phyloP scores from a whole-genome alignment of 139 green algal genomes.

The Chlamydomonas sp. region DNA sequence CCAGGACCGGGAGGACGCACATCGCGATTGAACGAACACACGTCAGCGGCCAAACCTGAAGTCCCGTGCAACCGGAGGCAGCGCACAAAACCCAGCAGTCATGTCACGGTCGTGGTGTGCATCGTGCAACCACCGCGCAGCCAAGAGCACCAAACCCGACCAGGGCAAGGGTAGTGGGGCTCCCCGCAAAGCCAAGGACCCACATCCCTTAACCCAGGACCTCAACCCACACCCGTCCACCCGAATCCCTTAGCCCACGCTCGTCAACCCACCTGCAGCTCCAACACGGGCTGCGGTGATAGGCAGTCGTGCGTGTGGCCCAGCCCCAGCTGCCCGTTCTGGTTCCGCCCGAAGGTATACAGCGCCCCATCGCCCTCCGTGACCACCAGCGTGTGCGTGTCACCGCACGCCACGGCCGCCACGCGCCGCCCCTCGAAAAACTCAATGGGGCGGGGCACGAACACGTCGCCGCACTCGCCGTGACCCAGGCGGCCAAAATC shows the following conservation, averaged over 20 bases:
- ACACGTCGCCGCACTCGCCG: constrained; percentile 79
- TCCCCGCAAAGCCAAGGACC: neutral
- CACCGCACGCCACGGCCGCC: constrained; percentile 79
- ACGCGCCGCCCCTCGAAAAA: constrained; percentile 62
- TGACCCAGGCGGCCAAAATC: constrained; percentile 92
- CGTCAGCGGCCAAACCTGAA: neutral
- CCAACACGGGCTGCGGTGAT: constrained; percentile 61
- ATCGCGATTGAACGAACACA: neutral
- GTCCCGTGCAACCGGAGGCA: neutral
- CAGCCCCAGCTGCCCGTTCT: constrained; percentile 91
- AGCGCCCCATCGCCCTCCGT: constrained; percentile 61
- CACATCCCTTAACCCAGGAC: neutral
- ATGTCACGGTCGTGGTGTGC: neutral
- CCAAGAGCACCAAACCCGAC: too few species aligned
- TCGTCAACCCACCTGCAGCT: constrained; percentile 59
- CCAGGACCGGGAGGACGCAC: too few species aligned
- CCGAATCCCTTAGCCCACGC: neutral
- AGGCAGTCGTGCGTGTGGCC: constrained; percentile 74
- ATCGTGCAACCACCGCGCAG: neutral
- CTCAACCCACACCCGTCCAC: neutral
- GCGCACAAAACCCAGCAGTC: neutral
- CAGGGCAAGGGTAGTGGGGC: neutral
- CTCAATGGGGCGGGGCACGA: constrained; percentile 76
- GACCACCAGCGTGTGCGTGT: constrained; percentile 89
- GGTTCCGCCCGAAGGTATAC: constrained; percentile 79